phyloP scores from a whole-genome alignment of 257 asterid species.

The Solanum gracilifrons region DNA sequence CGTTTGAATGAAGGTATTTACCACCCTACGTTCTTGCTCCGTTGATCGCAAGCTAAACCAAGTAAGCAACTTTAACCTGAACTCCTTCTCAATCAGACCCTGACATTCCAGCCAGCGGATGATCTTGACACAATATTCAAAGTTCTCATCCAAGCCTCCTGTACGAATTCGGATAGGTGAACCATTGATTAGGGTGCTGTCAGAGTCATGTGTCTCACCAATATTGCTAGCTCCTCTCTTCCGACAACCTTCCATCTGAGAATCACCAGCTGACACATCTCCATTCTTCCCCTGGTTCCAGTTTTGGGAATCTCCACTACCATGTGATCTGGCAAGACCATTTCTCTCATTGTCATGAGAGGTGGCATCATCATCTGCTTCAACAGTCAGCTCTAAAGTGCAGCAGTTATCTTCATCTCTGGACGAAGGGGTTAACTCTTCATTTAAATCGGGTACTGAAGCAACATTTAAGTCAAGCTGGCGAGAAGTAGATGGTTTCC shows the following conservation, averaged over 20 bases:
- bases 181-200: slow-evolving; percentile 82
- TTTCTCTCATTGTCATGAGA: slow-evolving; percentile 44
- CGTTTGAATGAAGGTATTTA: slow-evolving; percentile 73
- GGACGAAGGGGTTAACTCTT: slow-evolving; percentile 65
- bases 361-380: slow-evolving; percentile 53
- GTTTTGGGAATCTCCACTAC: slow-evolving; percentile 36
- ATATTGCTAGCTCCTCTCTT: slow-evolving; percentile 40
- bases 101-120: slow-evolving; percentile 90
- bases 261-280: slow-evolving; percentile 53
- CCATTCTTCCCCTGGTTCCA: slow-evolving; percentile 39
- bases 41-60: slow-evolving; percentile 90
- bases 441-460: slow-evolving; percentile 78
- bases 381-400: slow-evolving; percentile 34
- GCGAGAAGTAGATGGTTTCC: slow-evolving; percentile 39
- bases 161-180: slow-evolving; percentile 39
- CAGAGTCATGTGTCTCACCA: slow-evolving; percentile 68
- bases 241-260: slow-evolving; percentile 35
- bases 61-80: slow-evolving; percentile 74
- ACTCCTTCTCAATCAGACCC: slow-evolving; percentile 65
- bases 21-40: slow-evolving; percentile 87
- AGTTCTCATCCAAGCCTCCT: slow-evolving; percentile 63
- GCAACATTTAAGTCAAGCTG: slow-evolving; percentile 72
- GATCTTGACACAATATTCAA: slow-evolving; percentile 73
- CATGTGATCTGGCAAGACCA: slow-evolving; percentile 34
- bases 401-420: slow-evolving; percentile 57